Evolutionary conservation across 2,329 filamentous ascomycete species (phyloP), one percentile per base, ranked within the genome.

Genomic region (Drechslerella coelobrocha): DNA sequence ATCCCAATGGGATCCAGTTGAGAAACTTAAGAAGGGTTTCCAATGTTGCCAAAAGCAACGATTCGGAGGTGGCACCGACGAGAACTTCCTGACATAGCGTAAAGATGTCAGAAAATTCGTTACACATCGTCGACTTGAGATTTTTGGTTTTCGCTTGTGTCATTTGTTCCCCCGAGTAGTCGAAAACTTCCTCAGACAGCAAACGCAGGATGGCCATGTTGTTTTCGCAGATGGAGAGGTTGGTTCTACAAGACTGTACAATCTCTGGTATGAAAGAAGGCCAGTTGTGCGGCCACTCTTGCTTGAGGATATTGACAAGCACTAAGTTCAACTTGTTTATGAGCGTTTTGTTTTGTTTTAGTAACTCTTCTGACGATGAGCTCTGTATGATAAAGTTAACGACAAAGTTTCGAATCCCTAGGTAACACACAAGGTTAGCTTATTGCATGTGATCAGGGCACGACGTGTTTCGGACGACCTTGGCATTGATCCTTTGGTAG

Each of bases 271-370:
- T 97, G 81, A 99, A 99, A 19, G 92, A 96, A 9, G 95, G 94
- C 94, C 95, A 99, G 83, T 99, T 96, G 81, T 97, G 93, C 63
- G 94, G 94, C 94, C 94, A 99, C 81, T 99, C 94, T 81, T 99
- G 94, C 84, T 99, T 99, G 78, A 99, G 83, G 73, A 99, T 93
- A 65, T 92, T 97, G 76, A 99, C 91, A 73, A 99, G 89, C 66
- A 97, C 93, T 76, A 99, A 86, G 78, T 99, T 99, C 73, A 99
- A 88, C 83, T 99, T 99, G 85, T 97, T 97, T 78, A 99, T 84
- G 69, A 99, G 86, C 31, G 92, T 92, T 78, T 90, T 89, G 81
- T 97, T 89, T 76, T 85, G 83, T 79, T 88, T 89, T 75, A 97
- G 84, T 74, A 88, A 89, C 78, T 97, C 93, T 80, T 97, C 93